Evolutionary conservation across 1,284 basidiomycete genomes (phyloP).

Genomic region (Xerocomus amazonicus): DNA sequence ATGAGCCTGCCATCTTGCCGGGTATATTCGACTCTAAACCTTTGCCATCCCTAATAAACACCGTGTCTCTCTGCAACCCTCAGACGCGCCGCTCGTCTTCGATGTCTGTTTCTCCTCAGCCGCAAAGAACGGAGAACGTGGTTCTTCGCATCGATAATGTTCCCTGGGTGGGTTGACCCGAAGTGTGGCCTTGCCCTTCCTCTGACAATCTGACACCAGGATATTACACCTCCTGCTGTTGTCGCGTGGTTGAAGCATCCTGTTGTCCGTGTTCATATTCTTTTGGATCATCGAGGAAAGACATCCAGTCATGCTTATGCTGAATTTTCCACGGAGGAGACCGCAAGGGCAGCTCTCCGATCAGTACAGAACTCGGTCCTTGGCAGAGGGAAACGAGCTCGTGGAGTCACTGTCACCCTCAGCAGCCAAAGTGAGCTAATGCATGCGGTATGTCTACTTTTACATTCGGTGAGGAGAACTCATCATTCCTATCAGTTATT

Average conservation of each 20-base stretch:
- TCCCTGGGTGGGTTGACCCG: conserved; percentile 61
- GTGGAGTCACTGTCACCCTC: conserved; percentile 76
- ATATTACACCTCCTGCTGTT: conserved; percentile 74
- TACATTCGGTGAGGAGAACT: conserved; percentile 4
- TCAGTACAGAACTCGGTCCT: conserved; percentile 64
- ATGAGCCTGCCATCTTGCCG: conserved; percentile 20
- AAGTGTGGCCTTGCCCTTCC: conserved; percentile 2
- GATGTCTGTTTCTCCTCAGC: conserved; percentile 9
- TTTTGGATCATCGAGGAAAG: conserved; percentile 75
- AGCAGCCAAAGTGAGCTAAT: conserved; percentile 76
- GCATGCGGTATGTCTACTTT: conserved; percentile 52
- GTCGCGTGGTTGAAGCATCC: conserved; percentile 64
- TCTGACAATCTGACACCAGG: conserved; percentile 40
- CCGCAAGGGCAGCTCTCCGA: conserved; percentile 62
- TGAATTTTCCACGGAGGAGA: conserved; percentile 57
- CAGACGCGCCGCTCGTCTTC: conserved; percentile 15
- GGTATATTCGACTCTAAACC: conserved; percentile 23
- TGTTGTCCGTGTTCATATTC: conserved; percentile 64
- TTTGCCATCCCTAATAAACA: conserved; percentile 27
- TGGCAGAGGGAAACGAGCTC: conserved; percentile 67
- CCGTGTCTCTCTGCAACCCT: conserved; percentile 17
- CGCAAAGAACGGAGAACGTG: conserved; percentile 39
- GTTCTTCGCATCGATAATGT: conserved; percentile 81
- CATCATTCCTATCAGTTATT: conserved; percentile 50
- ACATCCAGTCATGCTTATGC: conserved; percentile 78